Percentiles rank a stretch among this genome's conserved stretches.
Evolutionary conservation across 345 rosid genomes (phyloP).

Genomic region (Pugionium cornutum): DNA sequence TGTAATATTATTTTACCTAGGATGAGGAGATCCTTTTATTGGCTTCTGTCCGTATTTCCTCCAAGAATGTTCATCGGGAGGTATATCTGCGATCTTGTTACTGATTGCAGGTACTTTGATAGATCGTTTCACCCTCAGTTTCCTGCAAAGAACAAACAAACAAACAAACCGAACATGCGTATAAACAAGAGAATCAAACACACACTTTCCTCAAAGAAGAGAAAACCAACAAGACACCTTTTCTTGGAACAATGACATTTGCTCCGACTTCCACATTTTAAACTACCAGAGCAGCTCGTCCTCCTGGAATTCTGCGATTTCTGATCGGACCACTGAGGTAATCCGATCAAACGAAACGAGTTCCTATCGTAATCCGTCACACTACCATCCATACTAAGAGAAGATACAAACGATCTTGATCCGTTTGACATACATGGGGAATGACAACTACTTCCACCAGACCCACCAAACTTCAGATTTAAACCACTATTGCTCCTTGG

Average conservation of each 20-base stretch:
- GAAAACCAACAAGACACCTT: conserved; percentile 20
- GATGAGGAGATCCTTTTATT: conserved; percentile 70
- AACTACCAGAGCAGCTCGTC: conserved; percentile 52
- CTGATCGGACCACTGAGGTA: conserved; percentile 53
- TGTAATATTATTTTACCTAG: conserved; percentile 23
- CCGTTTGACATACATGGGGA: conserved; percentile 55
- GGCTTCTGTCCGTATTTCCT: too few relatives aligned
- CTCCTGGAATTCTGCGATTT: conserved; percentile 51
- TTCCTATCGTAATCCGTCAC: conserved; percentile 47
- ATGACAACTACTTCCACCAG: conserved; percentile 42
- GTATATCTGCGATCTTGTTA: too few relatives aligned
- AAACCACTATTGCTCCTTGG: conserved; percentile 53
- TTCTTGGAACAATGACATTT: conserved; percentile 31
- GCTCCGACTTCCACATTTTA: conserved; percentile 49
- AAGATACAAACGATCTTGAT: conserved; percentile 65
- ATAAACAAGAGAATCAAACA: conserved; percentile 5
- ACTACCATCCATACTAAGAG: conserved; percentile 62
- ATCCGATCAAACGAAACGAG: conserved; percentile 55
- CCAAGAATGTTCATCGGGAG: too few relatives aligned
- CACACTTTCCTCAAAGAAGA: not conserved
- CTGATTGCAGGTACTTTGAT: conserved; percentile 68
- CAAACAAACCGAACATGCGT: too few relatives aligned
- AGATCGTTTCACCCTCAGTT: conserved; percentile 58
- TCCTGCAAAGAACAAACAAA: conserved; percentile 43
- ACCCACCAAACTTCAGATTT: conserved; percentile 60